A percentile compares a stretch with the other conserved stretches of the same genome.
Conservation (phyloP, 345 rosid genomes). For the Eucalyptus camaldulensis region DNA sequence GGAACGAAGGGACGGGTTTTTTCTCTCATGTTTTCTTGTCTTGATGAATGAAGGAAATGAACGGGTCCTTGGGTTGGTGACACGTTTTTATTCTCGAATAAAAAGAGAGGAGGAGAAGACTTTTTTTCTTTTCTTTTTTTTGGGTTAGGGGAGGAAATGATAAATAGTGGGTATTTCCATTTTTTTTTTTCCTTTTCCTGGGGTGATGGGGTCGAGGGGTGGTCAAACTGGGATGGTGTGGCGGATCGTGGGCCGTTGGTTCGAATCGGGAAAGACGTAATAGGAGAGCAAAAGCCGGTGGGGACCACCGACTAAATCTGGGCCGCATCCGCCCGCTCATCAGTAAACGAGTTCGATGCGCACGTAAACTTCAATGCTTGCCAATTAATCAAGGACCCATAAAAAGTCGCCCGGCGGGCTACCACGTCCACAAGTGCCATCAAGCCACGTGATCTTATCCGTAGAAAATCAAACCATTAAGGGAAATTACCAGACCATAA, state of each 20-base stretch:
- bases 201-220: background rate
- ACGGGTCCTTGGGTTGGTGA: background rate
- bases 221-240: background rate
- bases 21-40: background rate
- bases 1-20: background rate
- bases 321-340: background rate
- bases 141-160: background rate
- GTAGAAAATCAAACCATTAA: background rate
- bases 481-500: background rate
- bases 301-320: background rate
- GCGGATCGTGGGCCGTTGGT: background rate
- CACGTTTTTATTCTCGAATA: background rate
- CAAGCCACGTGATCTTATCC: background rate
- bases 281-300: background rate
- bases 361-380: background rate
- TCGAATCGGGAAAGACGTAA: background rate
- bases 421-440: background rate
- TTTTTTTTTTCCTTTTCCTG: background rate
- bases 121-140: too few relatives aligned
- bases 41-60: background rate
- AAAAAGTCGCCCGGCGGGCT: background rate
- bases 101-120: background rate
- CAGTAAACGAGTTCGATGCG: background rate
- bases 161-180: background rate
- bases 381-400: background rate